Evolutionary conservation across 805 yeast species (phyloP), one percentile per base, ranked within the genome.

Genomic region (Candida awuae): DNA sequence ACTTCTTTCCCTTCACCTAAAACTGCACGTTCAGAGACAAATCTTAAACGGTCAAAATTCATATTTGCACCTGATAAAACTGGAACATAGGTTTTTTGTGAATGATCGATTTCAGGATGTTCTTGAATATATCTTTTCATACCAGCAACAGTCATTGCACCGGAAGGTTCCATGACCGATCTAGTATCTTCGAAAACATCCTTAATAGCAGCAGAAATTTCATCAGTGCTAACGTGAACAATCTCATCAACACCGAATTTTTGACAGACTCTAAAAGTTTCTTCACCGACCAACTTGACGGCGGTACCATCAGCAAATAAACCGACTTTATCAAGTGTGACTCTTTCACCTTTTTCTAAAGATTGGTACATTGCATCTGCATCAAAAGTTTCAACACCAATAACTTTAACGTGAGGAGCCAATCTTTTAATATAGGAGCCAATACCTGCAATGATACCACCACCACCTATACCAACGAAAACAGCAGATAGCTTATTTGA

Each of bases 1-100:
- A 86, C 95, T 66, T 92, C 99, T 51, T 81, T 84, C 40, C 97
- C 98, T 59, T 90, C 97, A 64, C 98, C 99, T n/a, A 92, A 71
- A 37, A 85, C 94, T 12, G 98, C 97, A 62, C 99, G 80, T 62
- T 92, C 99, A 42, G 95, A 77, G 16, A 92, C 97, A 61, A 92
- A 92, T 58, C 99, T 73, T 53, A 92, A 70, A 53, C 99, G 74
- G 62, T 90, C 98, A 57, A 92, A 92, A 66, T 94, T 90, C 95
- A 92, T 88, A 63, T 92, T 92, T 26, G 99, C 99, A 43, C 99
- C 99, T 16, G 94, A 82, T 41, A 92, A 68, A 17, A 92, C 71
- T 6, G 97, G 90, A 29, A 84, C 81, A 53, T 85, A 87, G 1
- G 85, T 77, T 46, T 78, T 73, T 35, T 68, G 63, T 4, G 77